Base-by-base conservation (phyloP, 2,329 filamentous ascomycete genomes). In the Cercospora beticola region DNA sequence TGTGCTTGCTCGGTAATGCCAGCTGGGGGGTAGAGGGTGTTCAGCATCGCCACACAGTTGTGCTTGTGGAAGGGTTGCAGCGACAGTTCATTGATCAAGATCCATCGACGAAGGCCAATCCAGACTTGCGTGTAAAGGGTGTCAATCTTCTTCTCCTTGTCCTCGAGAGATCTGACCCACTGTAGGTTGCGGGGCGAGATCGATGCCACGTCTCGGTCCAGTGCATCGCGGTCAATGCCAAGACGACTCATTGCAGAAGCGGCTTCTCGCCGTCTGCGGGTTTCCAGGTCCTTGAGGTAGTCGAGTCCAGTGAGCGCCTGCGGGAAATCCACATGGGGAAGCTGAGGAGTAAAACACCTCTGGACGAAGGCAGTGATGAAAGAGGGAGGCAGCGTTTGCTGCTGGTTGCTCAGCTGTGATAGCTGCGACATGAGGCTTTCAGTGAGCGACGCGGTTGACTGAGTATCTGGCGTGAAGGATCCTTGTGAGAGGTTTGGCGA, bases 31-130 rank as follows among this genome's bases (percentile, higher is more conserved):
- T 89, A 87, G 31, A 90, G 81, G 9, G 88, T 90, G 79, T 90
- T 90, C 62, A 90, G 84, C 84, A 90, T 88, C 64, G 87, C 88
- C 71, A 89, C 83, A 75, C 88, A 89, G 76, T 89, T 90, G 74
- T 85, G 83, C 77, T 88, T 89, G 80, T 87, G 87, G 78, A 88
- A 89, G 0, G 87, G 87, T 33, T 84, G 81, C 31, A 89, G 81
- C 28, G 87, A 85, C 73, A 90, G 83, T 73, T 90, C 88, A 73
- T 90, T 89, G 78, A 90, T 85, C 75, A 90, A 79, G 68, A 87
- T 86, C 88, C 88, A 90, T 74, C 88, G 84, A 72, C 88, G 85
- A 61, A 90, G 79, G 40, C 86, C 85, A 66, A 90, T 77, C 77
- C 88, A 90, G 49, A 89, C 81, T 72, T 87, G 85, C 31, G 86